These are phyloP conservation scores for Penicillium cinerascens DNA, from an alignment of 495 filamentous ascomycete genomes.

Conservation along the genomic window DNA sequence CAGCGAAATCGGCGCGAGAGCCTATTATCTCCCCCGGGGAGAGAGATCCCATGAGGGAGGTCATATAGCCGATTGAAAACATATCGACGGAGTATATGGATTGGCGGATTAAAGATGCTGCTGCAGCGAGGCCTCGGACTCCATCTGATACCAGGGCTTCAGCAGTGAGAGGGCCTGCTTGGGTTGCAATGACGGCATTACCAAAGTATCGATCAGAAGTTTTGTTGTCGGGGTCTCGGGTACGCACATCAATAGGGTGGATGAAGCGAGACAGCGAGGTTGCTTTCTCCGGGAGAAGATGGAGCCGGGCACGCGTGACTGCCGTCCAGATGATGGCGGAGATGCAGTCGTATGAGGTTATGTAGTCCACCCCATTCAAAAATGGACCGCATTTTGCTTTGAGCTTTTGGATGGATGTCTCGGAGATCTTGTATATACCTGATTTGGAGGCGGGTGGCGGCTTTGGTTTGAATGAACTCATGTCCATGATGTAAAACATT, in stretches of 20 bases:
- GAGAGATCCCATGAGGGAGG: slow-evolving; percentile 14
- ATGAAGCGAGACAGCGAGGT: slow-evolving; percentile 7
- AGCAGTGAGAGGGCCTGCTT: slow-evolving; percentile 12
- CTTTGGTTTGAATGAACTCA: slow-evolving; percentile 11
- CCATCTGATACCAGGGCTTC: slow-evolving; percentile 6
- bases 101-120: slow-evolving; percentile 19
- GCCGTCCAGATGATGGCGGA: slow-evolving; percentile 23
- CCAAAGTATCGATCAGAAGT: slow-evolving; percentile 23
- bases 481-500: slow-evolving; percentile 17
- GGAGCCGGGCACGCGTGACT: slow-evolving; percentile 16
- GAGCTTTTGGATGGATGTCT: slow-evolving; percentile 10
- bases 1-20: slow-evolving; percentile 14
- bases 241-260: slow-evolving; percentile 24
- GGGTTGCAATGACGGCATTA: slow-evolving; percentile 18
- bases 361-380: slow-evolving; percentile 15
- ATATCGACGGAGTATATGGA: slow-evolving; percentile 11
- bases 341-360: slow-evolving; percentile 28
- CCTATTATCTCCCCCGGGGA: slow-evolving; percentile 14
- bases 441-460: slow-evolving; percentile 5
- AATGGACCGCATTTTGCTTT: slow-evolving; percentile 13
- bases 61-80: slow-evolving; percentile 12
- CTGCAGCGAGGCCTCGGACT: slow-evolving; percentile 9
- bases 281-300: slow-evolving; percentile 15
- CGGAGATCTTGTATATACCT: slow-evolving; percentile 18
- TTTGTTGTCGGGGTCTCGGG: slow-evolving; percentile 16